These are phyloP conservation scores for Raffaelea ambrosiae DNA, from an alignment of 2,329 filamentous ascomycete species.

Conservation along the genomic window DNA sequence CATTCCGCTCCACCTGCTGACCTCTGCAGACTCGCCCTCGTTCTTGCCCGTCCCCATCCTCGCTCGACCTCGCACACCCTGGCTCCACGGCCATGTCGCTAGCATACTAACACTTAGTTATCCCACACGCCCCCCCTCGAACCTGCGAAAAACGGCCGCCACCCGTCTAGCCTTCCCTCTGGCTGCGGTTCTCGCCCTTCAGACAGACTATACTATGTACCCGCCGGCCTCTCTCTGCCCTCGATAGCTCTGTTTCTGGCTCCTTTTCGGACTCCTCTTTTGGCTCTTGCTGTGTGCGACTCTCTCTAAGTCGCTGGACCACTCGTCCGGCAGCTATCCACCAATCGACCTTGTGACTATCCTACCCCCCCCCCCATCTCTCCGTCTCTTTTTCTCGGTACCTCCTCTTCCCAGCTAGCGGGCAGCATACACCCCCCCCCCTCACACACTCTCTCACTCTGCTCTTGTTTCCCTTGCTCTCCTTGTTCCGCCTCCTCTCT, in stretches of 20 bases:
- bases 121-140: background rate
- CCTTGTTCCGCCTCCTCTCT: constrained; percentile 5
- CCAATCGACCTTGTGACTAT: constrained; percentile 6
- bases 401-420: background rate
- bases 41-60: background rate
- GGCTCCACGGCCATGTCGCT: background rate
- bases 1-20: no score
- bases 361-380: constrained; percentile 1
- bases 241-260: background rate
- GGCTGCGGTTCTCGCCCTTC: background rate
- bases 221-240: background rate
- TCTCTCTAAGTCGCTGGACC: no score
- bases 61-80: background rate
- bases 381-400: constrained; percentile 7
- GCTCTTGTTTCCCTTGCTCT: constrained; percentile 1
- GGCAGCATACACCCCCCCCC: background rate
- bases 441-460: background rate
- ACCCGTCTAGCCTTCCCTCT: background rate
- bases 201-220: background rate
- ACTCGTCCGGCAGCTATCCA: no score
- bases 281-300: no score
- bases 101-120: no score
- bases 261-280: background rate
- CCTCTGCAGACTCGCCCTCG: no score
- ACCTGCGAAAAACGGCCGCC: constrained; percentile 2